Percentiles rank a stretch among this genome's conserved stretches.
Conservation (phyloP, 2,329 filamentous ascomycete genomes). For the Fusarium floridanum region DNA sequence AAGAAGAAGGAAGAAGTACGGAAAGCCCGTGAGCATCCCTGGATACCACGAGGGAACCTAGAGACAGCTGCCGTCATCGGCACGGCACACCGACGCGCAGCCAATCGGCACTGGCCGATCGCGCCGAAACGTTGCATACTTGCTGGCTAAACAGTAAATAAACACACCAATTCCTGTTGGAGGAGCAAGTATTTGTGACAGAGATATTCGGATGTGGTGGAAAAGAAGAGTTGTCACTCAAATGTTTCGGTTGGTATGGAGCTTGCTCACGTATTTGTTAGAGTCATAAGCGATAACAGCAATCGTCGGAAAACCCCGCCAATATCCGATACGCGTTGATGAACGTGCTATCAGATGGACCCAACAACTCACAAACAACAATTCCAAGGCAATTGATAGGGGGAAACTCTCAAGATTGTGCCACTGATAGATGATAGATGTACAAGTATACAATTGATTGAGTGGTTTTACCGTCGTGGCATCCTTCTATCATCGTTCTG, state of each 20-base stretch:
- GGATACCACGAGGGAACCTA: slow-evolving; percentile 12
- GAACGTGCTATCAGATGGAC: slow-evolving; percentile 29
- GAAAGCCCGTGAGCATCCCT: slow-evolving; percentile 21
- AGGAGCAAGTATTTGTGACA: neutral
- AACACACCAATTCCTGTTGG: neutral
- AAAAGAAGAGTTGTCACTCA: neutral
- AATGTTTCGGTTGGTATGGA: slow-evolving; percentile 5
- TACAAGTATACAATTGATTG: slow-evolving; percentile 45
- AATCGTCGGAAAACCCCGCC: slow-evolving; percentile 42
- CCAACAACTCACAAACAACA: slow-evolving; percentile 4
- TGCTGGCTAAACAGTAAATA: neutral
- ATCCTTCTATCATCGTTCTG: slow-evolving; percentile 43
- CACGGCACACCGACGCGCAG: slow-evolving; percentile 35
- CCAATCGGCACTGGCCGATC: slow-evolving; percentile 45
- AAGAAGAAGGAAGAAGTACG: slow-evolving; percentile 19
- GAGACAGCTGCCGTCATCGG: slow-evolving; percentile 21
- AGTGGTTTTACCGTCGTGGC: slow-evolving; percentile 43
- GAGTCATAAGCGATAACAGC: slow-evolving; percentile 39
- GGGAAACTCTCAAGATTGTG: neutral
- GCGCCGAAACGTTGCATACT: slow-evolving; percentile 43
- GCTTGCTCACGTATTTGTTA: slow-evolving; percentile 3
- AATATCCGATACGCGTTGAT: slow-evolving; percentile 35
- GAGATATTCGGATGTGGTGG: neutral
- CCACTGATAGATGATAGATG: neutral
- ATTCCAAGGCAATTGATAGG: neutral